Conservation (phyloP, 139 green algal species). For the Cymbomonas tetramitiformis region DNA sequence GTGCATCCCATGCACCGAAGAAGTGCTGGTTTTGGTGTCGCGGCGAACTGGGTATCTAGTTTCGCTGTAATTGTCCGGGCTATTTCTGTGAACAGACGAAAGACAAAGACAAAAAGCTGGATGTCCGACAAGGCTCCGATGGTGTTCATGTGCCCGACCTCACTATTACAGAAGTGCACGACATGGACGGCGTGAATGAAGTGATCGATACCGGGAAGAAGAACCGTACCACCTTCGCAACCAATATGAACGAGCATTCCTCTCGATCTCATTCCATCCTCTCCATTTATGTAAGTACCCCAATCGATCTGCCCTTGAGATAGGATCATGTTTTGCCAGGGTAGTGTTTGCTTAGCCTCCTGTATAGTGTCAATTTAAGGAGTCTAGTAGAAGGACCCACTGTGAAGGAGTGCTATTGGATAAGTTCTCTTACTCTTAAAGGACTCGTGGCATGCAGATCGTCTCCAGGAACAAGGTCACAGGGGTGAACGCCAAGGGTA, state of each 20-base stretch:
- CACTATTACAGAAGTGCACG: slow-evolving; percentile 7
- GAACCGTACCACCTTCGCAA: slow-evolving; percentile 10
- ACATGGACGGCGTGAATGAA: slow-evolving; percentile 28
- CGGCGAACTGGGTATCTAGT: too few species aligned
- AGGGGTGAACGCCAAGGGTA: background rate
- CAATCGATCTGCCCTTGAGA: too few species aligned
- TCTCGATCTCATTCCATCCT: slow-evolving; percentile 25
- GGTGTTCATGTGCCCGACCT: slow-evolving; percentile 45
- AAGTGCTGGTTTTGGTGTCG: too few species aligned
- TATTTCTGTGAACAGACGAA: too few species aligned
- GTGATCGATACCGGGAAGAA: slow-evolving; percentile 19
- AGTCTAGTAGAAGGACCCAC: too few species aligned
- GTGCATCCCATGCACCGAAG: too few species aligned
- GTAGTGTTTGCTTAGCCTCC: too few species aligned
- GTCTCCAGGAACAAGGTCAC: slow-evolving; percentile 3
- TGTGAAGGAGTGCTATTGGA: too few species aligned
- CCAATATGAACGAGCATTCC: slow-evolving; percentile 26
- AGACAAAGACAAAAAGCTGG: slow-evolving; percentile 44
- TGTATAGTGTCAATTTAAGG: too few species aligned
- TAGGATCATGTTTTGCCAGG: too few species aligned
- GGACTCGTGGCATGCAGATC: slow-evolving; percentile 15
- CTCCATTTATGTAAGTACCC: slow-evolving; percentile 13
- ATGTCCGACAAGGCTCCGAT: slow-evolving; percentile 60
- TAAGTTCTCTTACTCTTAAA: too few species aligned
- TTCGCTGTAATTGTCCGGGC: too few species aligned